These are phyloP conservation scores for Echites panduratus DNA, from an alignment of 257 asterid genomes.

Conservation along the genomic window DNA sequence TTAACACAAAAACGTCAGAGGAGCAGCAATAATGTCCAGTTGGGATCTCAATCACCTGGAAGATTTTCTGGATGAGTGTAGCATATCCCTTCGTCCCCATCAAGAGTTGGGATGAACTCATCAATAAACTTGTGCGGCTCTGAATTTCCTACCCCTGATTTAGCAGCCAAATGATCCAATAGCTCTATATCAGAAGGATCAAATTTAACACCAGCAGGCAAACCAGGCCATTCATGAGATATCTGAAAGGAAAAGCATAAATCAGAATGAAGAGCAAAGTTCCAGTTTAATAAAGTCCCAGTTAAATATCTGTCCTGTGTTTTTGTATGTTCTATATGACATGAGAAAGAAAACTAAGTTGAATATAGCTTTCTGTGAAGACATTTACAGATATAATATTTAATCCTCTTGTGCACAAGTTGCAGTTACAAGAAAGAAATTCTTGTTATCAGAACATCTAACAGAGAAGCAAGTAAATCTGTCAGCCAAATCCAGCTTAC, in stretches of 20 bases:
- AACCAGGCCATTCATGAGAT: slow-evolving; percentile 67
- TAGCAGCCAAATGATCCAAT: slow-evolving; percentile 78
- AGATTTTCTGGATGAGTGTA: slow-evolving; percentile 95
- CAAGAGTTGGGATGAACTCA: slow-evolving; percentile 81
- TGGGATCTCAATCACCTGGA: slow-evolving; percentile 55
- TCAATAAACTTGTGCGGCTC: slow-evolving; percentile 60
- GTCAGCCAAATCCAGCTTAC: slow-evolving; percentile 37
- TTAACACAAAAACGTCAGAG: neutral
- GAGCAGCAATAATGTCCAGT: neutral
- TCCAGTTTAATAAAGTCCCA: neutral
- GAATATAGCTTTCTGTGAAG: neutral
- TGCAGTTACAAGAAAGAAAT: slow-evolving; percentile 3
- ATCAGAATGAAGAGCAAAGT: neutral
- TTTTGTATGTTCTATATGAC: neutral
- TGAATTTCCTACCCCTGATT: slow-evolving; percentile 41
- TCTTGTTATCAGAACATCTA: neutral
- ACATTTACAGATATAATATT: neutral
- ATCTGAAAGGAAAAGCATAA: slow-evolving; percentile 35
- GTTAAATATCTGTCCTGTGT: neutral
- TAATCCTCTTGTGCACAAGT: neutral
- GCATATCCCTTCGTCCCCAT: slow-evolving; percentile 66
- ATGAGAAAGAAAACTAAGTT: neutral
- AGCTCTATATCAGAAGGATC: slow-evolving; percentile 86
- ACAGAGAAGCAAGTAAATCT: neutral
- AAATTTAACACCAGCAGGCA: slow-evolving; percentile 83